Percentiles rank a stretch among this genome's conserved stretches.
These are phyloP conservation scores for Diddensiella santjacobensis DNA, from an alignment of 805 yeast genomes.

Conservation along the genomic window DNA sequence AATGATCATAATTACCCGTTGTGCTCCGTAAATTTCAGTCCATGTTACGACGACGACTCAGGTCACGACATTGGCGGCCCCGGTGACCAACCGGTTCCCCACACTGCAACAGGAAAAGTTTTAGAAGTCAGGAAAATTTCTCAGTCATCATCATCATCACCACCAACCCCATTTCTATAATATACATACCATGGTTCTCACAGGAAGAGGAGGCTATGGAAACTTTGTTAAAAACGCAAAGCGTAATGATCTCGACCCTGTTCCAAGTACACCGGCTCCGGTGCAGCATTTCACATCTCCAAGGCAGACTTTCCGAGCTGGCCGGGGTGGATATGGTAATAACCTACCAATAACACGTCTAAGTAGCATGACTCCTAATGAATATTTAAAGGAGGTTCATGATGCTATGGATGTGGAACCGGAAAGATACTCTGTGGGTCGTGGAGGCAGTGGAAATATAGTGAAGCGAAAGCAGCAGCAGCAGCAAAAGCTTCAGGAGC, in stretches of 20 bases:
- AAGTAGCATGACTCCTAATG: conserved; percentile 30
- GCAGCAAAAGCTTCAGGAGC: neutral
- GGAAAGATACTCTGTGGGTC: conserved; percentile 33
- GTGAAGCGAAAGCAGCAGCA: conserved; percentile 12
- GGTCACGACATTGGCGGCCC: neutral
- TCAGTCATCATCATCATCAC: too few relatives aligned
- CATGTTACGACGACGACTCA: neutral
- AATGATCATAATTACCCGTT: too few relatives aligned
- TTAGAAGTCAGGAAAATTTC: too few relatives aligned
- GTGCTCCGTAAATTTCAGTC: neutral
- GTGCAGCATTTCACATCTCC: conserved; percentile 35
- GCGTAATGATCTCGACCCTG: conserved; percentile 15
- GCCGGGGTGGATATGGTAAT: conserved; percentile 40
- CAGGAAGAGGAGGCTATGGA: conserved; percentile 35
- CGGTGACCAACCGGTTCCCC: neutral
- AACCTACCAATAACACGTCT: conserved; percentile 30
- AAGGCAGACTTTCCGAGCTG: conserved; percentile 32
- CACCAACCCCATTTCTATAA: too few relatives aligned
- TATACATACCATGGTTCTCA: conserved; percentile 26
- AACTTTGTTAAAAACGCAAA: conserved; percentile 22
- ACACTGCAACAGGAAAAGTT: neutral
- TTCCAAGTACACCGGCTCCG: conserved; percentile 33
- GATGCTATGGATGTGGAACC: conserved; percentile 31
- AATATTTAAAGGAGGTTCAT: conserved; percentile 34
- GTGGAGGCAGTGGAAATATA: conserved; percentile 38